Evolutionary conservation across 495 filamentous ascomycete genomes (phyloP), one percentile per base, ranked within the genome.

Genomic region (Lepidopterella palustris): DNA sequence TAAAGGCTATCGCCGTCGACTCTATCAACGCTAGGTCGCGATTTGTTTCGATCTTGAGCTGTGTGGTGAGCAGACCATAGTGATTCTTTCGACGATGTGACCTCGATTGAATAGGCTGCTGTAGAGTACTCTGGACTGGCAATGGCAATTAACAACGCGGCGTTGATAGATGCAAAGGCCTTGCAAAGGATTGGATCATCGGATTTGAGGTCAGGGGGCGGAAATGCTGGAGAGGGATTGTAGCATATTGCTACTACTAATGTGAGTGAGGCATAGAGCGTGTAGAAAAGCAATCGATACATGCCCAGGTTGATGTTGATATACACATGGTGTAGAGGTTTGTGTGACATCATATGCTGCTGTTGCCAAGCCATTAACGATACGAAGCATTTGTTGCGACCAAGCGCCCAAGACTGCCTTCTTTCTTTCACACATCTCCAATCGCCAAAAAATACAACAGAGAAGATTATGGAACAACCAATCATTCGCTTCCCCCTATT

Each of bases 11-110:
- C 58, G 28, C 69, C 66, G 53, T 70, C 63, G 9, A 74, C 68
- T 4, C 55, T 11, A 8, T 50, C 39, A 13, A 50, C 56, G 25
- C 68, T 69, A 13, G 61, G 71, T 9, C 70, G 68, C 24, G 62
- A 68, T 4, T 31, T 39, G 62, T 73, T 72, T 18, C 62, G 63
- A 51, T 57, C 40, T 23, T 47, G 60, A 3, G 71, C 71, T 0
- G 71, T 72, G 59, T 73, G 71, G 55, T 66, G 65, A 5, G 55
- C 28, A 5, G 70, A 62, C 68, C 68, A 73, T 2, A 73, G 63
- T 8, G 66, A 63, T 20, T 68, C 53, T 20, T 66, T 63, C 5
- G 65, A 53, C n/a, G 68, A 71, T 1, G 71, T 73, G 42, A 73
- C 32, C 45, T 69, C 61, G 23, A 73, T 57, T n/a, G 71, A 73